Base-by-base conservation (phyloP, 805 yeast genomes). In the Lachancea nothofagi region DNA sequence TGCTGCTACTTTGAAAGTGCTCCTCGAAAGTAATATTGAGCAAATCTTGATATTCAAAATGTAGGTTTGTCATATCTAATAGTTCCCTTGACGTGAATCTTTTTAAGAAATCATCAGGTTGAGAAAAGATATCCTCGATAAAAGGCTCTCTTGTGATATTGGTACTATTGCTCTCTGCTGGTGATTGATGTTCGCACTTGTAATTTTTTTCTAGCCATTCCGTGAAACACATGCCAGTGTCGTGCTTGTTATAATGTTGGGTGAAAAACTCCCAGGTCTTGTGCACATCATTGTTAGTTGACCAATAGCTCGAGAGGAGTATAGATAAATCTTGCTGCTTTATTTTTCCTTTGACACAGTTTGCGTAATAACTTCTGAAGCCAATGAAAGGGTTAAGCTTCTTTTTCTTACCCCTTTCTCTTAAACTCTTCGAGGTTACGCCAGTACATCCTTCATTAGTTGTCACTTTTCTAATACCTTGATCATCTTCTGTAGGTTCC, bases 341-440 rank as follows among this genome's bases (percentile, higher is more conserved):
- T 5, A 35, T 24, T 15, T 49, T 29, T 4, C 56, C 55, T 14
- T 46, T 25, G 15, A 50, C 53, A 35, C 41, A 53, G 29, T 50
- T 54, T 19, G 58, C 49, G 38, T 55, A 49, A 29, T 55, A 55
- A 13, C 51, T 46, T 36, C 60, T 44, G 25, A 53, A 55, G 1
- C 56, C 57, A 41, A 55, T 50, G 36, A 55, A 55, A 7, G 52
- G 41, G 39, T 55, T 55, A 9, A 55, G 17, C 14, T 42, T 40
- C 27, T 40, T 47, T 12, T 23, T 36, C 23, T 8, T 7, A 28
- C 14, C 7, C 22, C 26, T 26, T 17, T 34, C 17, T 25, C 4
- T 26, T 13, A 10, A 4, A 14, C 5, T 14, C 9, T 18, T 26
- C 4, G 13, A 10, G 14, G 13, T 25, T 15, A 17, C 9, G 29